Evolutionary conservation across 2,329 filamentous ascomycete genomes (phyloP).

Genomic region (Beauveria bassiana): DNA sequence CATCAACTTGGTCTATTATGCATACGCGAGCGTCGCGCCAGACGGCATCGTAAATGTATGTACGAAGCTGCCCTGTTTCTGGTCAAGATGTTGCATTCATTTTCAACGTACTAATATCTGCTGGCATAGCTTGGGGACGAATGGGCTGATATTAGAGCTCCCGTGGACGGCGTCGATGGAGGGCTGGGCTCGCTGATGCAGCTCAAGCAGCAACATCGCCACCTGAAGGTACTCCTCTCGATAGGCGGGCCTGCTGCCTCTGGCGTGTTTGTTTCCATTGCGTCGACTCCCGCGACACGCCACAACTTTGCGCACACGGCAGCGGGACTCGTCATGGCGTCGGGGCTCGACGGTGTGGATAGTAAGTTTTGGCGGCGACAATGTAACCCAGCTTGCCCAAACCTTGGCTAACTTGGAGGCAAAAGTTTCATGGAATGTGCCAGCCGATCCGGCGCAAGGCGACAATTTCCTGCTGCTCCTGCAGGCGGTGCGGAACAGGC

Average conservation of each 20-base stretch:
- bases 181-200: constrained; percentile 67
- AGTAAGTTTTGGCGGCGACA: constrained; percentile 38
- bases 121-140: constrained; percentile 62
- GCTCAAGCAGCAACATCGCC: constrained; percentile 61
- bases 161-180: constrained; percentile 63
- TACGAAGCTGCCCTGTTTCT: constrained; percentile 14
- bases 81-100: not conserved
- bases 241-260: constrained; percentile 62
- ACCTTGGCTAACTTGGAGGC: no score
- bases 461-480: constrained; percentile 64
- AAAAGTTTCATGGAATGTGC: constrained; percentile 75
- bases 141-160: constrained; percentile 65
- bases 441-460: constrained; percentile 57
- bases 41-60: constrained; percentile 71
- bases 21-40: constrained; percentile 65
- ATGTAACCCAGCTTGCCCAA: no score
- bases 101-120: not conserved
- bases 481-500: constrained; percentile 54
- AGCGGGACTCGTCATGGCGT: constrained; percentile 59
- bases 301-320: constrained; percentile 66
- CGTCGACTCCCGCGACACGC: constrained; percentile 49
- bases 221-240: constrained; percentile 69
- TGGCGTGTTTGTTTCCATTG: constrained; percentile 60
- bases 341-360: constrained; percentile 56
- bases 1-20: constrained; percentile 76